These are phyloP conservation scores for Cryphonectria radicalis DNA, from an alignment of 2,329 filamentous ascomycete genomes.

Conservation along the genomic window DNA sequence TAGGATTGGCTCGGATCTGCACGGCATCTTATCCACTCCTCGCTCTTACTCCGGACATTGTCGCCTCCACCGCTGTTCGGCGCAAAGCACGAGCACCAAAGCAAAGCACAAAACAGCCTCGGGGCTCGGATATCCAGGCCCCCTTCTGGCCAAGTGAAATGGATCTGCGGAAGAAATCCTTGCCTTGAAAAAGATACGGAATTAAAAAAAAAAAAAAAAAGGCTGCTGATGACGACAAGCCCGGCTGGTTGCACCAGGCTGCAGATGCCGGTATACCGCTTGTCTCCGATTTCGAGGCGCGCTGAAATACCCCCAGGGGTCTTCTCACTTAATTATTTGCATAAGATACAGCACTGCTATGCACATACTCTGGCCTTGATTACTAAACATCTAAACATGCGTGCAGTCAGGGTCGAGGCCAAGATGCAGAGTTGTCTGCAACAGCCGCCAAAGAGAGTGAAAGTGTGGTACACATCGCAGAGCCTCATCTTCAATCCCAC, in stretches of 20 bases:
- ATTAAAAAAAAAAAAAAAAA: background rate
- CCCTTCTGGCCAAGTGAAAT: background rate
- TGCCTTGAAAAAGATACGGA: background rate
- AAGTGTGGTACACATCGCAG: background rate
- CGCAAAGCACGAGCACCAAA: background rate
- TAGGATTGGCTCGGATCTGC: constrained; percentile 26
- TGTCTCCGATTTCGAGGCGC: background rate
- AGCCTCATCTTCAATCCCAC: background rate
- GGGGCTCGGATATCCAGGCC: background rate
- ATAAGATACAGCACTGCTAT: background rate
- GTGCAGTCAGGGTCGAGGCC: background rate
- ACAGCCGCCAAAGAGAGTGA: no score
- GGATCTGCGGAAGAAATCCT: background rate
- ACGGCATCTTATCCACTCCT: constrained; percentile 23
- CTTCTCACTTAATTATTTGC: background rate
- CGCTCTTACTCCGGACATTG: constrained; percentile 28
- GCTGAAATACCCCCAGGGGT: background rate
- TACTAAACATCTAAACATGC: background rate
- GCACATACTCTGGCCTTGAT: background rate
- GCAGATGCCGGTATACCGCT: background rate
- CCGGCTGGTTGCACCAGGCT: no score
- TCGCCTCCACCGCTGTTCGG: constrained; percentile 14
- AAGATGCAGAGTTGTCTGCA: background rate
- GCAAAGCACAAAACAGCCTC: background rate
- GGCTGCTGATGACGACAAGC: background rate